Base-by-base conservation (phyloP, 2,329 filamentous ascomycete genomes). In the Nigrospora sphaerica region DNA sequence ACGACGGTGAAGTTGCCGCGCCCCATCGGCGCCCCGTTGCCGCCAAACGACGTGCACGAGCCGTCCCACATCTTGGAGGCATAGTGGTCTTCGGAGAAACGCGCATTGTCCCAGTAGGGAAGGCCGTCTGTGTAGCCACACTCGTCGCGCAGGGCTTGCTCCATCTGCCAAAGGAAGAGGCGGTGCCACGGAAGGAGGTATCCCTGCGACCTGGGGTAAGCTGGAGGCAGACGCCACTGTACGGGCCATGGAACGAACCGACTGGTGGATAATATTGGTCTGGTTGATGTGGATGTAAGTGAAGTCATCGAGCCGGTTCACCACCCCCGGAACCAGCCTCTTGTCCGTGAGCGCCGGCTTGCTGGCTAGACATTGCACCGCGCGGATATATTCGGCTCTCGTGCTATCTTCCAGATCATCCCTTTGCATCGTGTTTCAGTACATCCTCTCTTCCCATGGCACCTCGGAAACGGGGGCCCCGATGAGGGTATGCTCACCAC, bases 271-370 rank as follows among this genome's bases (percentile, higher is more conserved):
- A 28, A 54, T 52, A 39, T 55, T 55, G 2, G 53, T 54, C 32
- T 56, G 54, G 47, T 55, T 55, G 28, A 54, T 55, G 36, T 56
- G 50, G 37, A 52, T 55, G 18, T 51, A 54, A 13, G 49, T 55
- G 42, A 56, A 56, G 36, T 56, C 54, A 39, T 56, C 54, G 3
- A 55, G 42, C 4, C 53, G 44, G 31, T 55, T 54, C 13, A 49
- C 48, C 4, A 43, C 37, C 13, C 51, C 54, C 3, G 51, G 50
- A 3, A 47, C 53, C 13, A 54, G 28, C 28, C 23, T 44, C 32
- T 28, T 52, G 32, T 53, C 47, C 18, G 38, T 50, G 35, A 39
- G 44, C 4, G 52, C 46, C 17, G 52, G 51, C 44, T 49, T 52
- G 33, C 42, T 39, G 3, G 52, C 52, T 4, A 56, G 36, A 14